Percentiles rank a stretch among this genome's conserved stretches.
These are phyloP conservation scores for Naganishia kalamii DNA, from an alignment of 768 basidiomycete genomes.

Conservation along the genomic window DNA sequence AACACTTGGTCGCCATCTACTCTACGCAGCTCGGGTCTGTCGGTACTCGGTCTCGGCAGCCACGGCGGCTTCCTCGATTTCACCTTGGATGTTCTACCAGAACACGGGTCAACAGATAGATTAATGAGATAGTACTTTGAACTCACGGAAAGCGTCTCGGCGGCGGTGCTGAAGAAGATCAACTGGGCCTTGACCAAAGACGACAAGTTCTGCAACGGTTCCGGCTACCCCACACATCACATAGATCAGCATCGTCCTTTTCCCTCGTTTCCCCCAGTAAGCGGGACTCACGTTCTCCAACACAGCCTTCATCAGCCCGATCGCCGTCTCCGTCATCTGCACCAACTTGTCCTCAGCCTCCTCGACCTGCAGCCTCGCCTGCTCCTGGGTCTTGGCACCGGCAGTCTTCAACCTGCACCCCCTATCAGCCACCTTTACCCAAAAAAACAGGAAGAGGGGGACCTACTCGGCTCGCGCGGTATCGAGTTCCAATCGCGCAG, in stretches of 20 bases:
- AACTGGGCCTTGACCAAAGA: constrained; percentile 82
- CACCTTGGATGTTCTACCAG: constrained; percentile 62
- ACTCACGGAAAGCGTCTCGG: constrained; percentile 50
- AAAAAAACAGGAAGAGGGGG: too few species aligned
- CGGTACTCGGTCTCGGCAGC: constrained; percentile 94
- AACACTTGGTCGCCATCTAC: too few species aligned
- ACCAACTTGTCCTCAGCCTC: constrained; percentile 75
- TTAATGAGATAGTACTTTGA: neutral
- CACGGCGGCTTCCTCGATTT: constrained; percentile 85
- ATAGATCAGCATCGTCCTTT: neutral
- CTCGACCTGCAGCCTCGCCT: constrained; percentile 70
- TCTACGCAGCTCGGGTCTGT: constrained; percentile 46
- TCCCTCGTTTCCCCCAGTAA: neutral
- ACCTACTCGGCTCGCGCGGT: constrained; percentile 54
- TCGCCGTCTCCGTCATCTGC: constrained; percentile 94
- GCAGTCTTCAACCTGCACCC: constrained; percentile 68
- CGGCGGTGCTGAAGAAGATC: constrained; percentile 47
- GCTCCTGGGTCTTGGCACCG: constrained; percentile 71
- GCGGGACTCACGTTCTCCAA: constrained; percentile 79
- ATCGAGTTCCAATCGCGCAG: constrained; percentile 72
- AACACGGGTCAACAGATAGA: neutral
- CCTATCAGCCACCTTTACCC: constrained; percentile 4
- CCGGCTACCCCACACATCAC: constrained; percentile 57
- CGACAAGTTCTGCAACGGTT: constrained; percentile 88
- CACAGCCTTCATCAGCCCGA: constrained; percentile 95